A percentile compares a stretch with the other conserved stretches of the same genome.
Conservation (phyloP, 805 yeast species). For the Spathaspora girioi region DNA sequence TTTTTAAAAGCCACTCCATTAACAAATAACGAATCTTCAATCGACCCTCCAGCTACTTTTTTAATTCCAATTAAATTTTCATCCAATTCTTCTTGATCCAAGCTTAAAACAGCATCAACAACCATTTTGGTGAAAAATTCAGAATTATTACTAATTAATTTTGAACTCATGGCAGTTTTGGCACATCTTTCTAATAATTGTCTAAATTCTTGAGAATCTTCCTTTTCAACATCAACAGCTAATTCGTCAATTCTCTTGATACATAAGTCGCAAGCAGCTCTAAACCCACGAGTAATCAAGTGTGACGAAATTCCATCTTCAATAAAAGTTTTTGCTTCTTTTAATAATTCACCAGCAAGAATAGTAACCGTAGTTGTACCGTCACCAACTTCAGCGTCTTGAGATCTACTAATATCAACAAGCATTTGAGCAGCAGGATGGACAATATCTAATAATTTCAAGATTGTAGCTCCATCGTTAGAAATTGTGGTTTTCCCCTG, state of each 20-base stretch:
- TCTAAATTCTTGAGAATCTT: conserved; percentile 54
- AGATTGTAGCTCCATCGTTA: conserved; percentile 96
- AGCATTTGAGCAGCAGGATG: conserved; percentile 98
- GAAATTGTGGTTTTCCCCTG: conserved; percentile 91
- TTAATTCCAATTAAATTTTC: conserved; percentile 91
- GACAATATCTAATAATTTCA: conserved; percentile 87
- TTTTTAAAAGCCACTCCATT: conserved; percentile 97
- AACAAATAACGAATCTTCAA: conserved; percentile 87
- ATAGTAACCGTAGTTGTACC: conserved; percentile 98
- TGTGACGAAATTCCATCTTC: conserved; percentile 97
- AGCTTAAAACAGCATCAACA: conserved; percentile 87
- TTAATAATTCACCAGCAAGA: conserved; percentile 89
- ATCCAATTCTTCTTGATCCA: conserved; percentile 82
- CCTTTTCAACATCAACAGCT: conserved; percentile 62
- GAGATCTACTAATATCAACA: conserved; percentile 92
- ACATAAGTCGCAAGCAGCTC: conserved; percentile 77
- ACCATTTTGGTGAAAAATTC: conserved; percentile 93
- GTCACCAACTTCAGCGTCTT: conserved; percentile 98
- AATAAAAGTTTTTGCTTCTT: conserved; percentile 84
- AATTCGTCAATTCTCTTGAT: conserved; percentile 69
- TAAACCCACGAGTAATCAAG: conserved; percentile 80
- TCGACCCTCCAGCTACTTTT: conserved; percentile 92
- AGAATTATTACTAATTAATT: conserved; percentile 82
- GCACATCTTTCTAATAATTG: conserved; percentile 88
- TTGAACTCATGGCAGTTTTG: conserved; percentile 95